Percentiles rank a stretch among this genome's conserved stretches.
phyloP scores from a whole-genome alignment of 129 eudicot genomes.

The Erigeron canadensis region DNA sequence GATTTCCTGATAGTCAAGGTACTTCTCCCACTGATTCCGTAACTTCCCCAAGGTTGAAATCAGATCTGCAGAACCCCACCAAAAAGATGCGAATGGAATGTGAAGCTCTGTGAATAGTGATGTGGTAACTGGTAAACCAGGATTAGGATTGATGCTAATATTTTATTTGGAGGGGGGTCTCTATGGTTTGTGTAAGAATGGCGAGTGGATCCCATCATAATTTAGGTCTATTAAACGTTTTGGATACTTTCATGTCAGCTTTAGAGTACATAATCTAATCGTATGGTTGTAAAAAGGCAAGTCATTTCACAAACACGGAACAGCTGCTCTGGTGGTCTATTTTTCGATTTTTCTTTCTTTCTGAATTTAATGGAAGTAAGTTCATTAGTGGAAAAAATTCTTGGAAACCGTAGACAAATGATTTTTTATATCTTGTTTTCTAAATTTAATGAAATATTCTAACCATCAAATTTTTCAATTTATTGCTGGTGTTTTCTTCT shows the following conservation, averaged over 20 bases:
- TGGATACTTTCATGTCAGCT: not conserved
- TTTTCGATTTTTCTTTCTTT: too few species aligned
- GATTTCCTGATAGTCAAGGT: slow-evolving; percentile 16
- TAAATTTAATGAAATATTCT: too few species aligned
- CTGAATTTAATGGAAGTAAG: too few species aligned
- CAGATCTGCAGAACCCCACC: slow-evolving; percentile 25
- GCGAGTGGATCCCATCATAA: not conserved
- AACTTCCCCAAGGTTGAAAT: slow-evolving; percentile 13
- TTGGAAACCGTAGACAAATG: too few species aligned
- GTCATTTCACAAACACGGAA: not conserved
- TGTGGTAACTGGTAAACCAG: slow-evolving; percentile 8
- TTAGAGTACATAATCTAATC: not conserved
- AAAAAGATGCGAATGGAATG: slow-evolving; percentile 41
- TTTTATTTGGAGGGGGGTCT: not conserved
- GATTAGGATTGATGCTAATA: not conserved
- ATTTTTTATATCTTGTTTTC: too few species aligned
- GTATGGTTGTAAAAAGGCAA: not conserved
- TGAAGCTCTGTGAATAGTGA: slow-evolving; percentile 27
- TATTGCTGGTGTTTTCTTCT: too few species aligned
- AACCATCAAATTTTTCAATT: too few species aligned
- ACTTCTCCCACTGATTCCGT: not conserved
- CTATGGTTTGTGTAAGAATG: not conserved
- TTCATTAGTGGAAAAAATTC: too few species aligned
- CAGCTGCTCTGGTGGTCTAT: too few species aligned
- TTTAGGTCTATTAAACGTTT: not conserved